Conservation (phyloP, 495 filamentous ascomycete genomes). For the Neurospora sublineolata region DNA sequence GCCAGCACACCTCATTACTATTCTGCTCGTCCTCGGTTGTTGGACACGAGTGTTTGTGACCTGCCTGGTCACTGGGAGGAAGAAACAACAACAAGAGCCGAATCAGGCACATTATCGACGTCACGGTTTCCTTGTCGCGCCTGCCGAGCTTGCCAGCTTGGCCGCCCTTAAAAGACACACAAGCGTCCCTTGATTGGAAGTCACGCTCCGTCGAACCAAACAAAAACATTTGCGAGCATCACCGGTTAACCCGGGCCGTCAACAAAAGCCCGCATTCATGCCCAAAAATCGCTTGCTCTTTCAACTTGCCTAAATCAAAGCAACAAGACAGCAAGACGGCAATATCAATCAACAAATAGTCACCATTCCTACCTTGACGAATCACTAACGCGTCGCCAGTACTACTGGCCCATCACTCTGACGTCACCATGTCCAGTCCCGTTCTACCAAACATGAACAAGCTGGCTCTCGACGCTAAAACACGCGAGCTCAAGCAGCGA, state of each 20-base stretch:
- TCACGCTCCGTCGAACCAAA: neutral
- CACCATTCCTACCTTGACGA: neutral
- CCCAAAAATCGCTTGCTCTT: neutral
- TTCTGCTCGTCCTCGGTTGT: neutral
- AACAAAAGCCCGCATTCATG: neutral
- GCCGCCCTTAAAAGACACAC: neutral
- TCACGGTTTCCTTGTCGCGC: neutral
- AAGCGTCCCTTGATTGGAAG: neutral
- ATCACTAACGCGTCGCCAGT: neutral
- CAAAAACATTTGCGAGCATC: neutral
- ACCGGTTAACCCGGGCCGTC: neutral
- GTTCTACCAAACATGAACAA: neutral
- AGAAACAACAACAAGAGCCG: neutral
- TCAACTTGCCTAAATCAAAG: neutral
- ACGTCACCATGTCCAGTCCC: neutral
- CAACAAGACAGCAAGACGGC: neutral
- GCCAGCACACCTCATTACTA: neutral
- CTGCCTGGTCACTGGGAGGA: neutral
- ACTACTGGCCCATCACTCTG: neutral
- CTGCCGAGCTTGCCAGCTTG: neutral
- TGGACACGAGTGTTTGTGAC: neutral
- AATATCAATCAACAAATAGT: neutral
- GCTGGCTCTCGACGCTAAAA: neutral
- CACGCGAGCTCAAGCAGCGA: neutral
- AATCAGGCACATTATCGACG: neutral